A percentile compares a stretch with the other conserved stretches of the same genome.
Conservation (phyloP, 2,329 filamentous ascomycete genomes). For the Cladorrhinum sp. region DNA sequence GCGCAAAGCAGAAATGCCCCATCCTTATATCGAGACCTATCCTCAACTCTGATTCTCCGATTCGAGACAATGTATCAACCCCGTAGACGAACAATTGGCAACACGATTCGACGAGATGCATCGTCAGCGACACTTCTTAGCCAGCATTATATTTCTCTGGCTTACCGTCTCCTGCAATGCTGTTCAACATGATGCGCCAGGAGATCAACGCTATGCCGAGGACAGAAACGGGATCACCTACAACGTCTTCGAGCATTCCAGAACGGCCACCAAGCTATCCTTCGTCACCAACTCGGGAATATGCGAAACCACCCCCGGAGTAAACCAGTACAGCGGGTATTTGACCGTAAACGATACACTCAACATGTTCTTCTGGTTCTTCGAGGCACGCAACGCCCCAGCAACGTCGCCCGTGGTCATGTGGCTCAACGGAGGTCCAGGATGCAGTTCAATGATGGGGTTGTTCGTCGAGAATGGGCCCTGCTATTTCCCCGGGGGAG, state of each 20-base stretch:
- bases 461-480: constrained; percentile 45
- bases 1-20: background rate
- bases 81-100: no score
- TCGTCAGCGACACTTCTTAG: background rate
- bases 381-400: constrained; percentile 34
- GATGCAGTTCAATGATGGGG: constrained; percentile 39
- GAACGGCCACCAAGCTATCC: constrained; percentile 42
- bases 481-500: constrained; percentile 40
- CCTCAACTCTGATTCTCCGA: no score
- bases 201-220: background rate
- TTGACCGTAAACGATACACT: constrained; percentile 41
- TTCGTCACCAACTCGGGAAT: constrained; percentile 50
- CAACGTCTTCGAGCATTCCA: constrained; percentile 47
- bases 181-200: background rate
- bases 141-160: background rate
- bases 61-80: no score
- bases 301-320: constrained; percentile 49
- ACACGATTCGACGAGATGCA: background rate
- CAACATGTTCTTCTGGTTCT: constrained; percentile 46
- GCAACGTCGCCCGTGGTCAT: constrained; percentile 34
- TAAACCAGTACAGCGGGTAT: constrained; percentile 51
- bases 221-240: constrained; percentile 30
- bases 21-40: no score
- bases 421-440: constrained; percentile 42
- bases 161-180: background rate